Conservation (phyloP, 169 alveolate genomes). For the Eimeria praecox region DNA sequence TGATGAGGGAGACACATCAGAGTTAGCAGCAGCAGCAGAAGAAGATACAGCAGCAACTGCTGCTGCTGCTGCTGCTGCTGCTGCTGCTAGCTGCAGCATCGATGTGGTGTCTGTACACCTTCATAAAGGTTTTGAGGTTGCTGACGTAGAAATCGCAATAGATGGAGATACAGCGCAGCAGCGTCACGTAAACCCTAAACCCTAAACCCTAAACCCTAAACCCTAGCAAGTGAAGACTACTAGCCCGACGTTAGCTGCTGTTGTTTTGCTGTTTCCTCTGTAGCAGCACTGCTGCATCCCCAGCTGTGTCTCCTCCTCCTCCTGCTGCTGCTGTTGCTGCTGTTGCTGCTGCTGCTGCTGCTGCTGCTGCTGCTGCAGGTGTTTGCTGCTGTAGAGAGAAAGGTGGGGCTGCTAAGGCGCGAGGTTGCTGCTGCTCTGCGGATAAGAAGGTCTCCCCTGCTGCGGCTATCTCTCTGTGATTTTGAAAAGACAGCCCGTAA, state of each 20-base stretch:
- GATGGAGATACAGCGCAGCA: neutral
- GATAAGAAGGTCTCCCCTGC: neutral
- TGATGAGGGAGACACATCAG: neutral
- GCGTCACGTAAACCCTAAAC: slow-evolving; percentile 7
- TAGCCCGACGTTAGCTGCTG: neutral
- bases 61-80: slow-evolving; percentile 20
- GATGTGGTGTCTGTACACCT: slow-evolving; percentile 25
- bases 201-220: slow-evolving; percentile 53
- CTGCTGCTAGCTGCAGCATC: slow-evolving; percentile 10
- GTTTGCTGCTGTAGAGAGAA: neutral
- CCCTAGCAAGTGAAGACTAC: neutral
- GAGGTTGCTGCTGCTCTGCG: slow-evolving; percentile 4
- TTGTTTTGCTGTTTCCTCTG: neutral
- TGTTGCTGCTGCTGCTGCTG: too few species aligned
- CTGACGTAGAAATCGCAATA: slow-evolving; percentile 2
- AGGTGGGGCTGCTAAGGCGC: neutral
- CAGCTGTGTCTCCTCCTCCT: neutral
- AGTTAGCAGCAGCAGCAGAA: neutral
- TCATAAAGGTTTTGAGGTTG: slow-evolving; percentile 20
- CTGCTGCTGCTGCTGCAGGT: slow-evolving; percentile 11
- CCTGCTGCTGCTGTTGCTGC: slow-evolving; percentile 2
- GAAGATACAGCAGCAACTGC: neutral
- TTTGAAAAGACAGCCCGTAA: neutral
- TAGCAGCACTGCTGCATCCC: neutral
- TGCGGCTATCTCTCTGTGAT: slow-evolving; percentile 34